These are phyloP conservation scores for Pseudoturritis turrita DNA, from an alignment of 345 rosid species.

Conservation along the genomic window DNA sequence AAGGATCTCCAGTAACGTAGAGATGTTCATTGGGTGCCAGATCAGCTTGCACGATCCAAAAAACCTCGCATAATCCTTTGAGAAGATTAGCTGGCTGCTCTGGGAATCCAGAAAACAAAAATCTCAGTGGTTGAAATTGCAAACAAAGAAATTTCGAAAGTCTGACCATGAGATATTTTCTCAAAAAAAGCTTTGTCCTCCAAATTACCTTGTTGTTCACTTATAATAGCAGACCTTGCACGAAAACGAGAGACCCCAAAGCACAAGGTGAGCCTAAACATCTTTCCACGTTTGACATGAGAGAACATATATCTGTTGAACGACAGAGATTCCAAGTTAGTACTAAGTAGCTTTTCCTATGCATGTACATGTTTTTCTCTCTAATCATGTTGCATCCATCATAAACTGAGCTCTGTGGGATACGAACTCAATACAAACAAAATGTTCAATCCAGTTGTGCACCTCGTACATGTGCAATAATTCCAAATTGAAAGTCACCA, in stretches of 20 bases:
- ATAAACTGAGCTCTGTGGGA: background rate
- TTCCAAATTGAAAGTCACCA: background rate
- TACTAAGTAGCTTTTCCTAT: background rate
- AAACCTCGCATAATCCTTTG: slow-evolving; percentile 51
- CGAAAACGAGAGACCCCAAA: slow-evolving; percentile 34
- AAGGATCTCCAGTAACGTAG: slow-evolving; percentile 73
- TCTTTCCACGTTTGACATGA: slow-evolving; percentile 37
- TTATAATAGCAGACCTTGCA: slow-evolving; percentile 39
- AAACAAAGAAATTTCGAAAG: background rate
- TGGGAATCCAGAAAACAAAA: slow-evolving; percentile 38
- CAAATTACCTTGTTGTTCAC: slow-evolving; percentile 49
- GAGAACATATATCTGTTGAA: slow-evolving; percentile 50
- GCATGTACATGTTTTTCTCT: background rate
- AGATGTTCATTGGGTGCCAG: slow-evolving; percentile 55
- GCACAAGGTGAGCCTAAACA: slow-evolving; percentile 39
- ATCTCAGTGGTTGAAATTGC: background rate
- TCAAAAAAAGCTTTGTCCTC: background rate
- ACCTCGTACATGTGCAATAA: background rate
- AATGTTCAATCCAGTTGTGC: background rate
- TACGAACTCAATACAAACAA: background rate
- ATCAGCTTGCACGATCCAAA: slow-evolving; percentile 84
- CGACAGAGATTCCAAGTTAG: slow-evolving; percentile 15
- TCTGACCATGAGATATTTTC: background rate
- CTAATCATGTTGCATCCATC: background rate
- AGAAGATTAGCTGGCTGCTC: slow-evolving; percentile 42